Conservation (phyloP, 352 stramenopile genomes). For the Vaucheria bursata region DNA sequence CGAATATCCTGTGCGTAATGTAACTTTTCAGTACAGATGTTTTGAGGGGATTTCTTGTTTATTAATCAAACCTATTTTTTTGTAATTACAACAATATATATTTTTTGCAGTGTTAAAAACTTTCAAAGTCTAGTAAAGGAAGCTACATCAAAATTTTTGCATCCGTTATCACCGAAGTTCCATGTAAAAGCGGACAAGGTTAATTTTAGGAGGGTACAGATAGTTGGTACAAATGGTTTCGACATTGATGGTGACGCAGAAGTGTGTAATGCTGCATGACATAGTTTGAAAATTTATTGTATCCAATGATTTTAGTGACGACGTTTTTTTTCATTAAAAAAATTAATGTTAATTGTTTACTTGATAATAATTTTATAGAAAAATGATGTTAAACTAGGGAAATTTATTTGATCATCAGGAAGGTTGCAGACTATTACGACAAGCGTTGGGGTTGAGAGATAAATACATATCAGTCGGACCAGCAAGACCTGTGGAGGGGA, state of each 20-base stretch:
- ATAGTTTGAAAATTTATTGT: background rate
- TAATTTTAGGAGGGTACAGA: conserved; percentile 3
- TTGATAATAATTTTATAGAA: background rate
- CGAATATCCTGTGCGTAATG: background rate
- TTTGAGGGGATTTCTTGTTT: background rate
- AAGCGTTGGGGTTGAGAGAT: conserved; percentile 24
- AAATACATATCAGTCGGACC: conserved; percentile 41
- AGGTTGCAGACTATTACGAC: conserved; percentile 9
- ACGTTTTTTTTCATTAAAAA: background rate
- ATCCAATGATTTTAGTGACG: background rate
- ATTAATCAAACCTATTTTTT: background rate
- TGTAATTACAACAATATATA: background rate
- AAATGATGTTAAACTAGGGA: background rate
- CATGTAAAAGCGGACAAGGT: background rate
- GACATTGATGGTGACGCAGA: conserved; percentile 2
- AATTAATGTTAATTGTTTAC: background rate
- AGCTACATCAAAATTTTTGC: background rate
- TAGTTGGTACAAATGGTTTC: background rate
- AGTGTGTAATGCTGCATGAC: background rate
- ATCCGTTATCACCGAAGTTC: background rate
- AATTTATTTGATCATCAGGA: background rate
- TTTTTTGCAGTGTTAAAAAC: background rate
- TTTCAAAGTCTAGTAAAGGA: background rate
- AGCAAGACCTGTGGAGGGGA: conserved; percentile 21
- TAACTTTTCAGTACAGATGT: background rate